Conservation (phyloP, 352 stramenopile species). For the Pythium biforme region DNA sequence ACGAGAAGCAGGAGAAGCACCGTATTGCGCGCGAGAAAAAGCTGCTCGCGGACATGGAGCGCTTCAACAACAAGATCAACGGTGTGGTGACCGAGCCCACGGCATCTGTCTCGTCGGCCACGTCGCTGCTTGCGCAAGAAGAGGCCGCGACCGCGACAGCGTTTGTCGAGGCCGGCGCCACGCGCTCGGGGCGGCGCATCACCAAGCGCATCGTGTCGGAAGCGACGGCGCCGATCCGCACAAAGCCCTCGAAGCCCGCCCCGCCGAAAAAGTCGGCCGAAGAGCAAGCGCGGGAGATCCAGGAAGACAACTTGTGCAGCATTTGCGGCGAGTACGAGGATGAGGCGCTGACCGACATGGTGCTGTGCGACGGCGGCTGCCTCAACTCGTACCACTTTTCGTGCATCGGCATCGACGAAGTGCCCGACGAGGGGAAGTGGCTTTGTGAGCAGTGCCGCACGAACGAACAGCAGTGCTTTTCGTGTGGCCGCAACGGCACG, state of each 20-base stretch:
- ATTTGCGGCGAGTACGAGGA: constrained; percentile 84
- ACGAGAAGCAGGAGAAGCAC: constrained; percentile 47
- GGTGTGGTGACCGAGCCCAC: neutral
- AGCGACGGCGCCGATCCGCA: constrained; percentile 17
- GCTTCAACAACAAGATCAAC: neutral
- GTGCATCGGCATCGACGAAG: constrained; percentile 81
- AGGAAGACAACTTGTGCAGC: constrained; percentile 76
- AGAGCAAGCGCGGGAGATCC: constrained; percentile 30
- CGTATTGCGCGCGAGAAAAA: constrained; percentile 30
- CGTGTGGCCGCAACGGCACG: constrained; percentile 85
- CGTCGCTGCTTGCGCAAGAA: too few species aligned
- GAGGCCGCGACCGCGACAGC: constrained; percentile 14
- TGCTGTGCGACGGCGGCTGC: constrained; percentile 93
- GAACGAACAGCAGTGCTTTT: constrained; percentile 87
- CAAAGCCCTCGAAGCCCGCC: constrained; percentile 19
- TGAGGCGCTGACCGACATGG: constrained; percentile 75
- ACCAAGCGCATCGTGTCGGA: constrained; percentile 59
- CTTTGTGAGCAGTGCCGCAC: constrained; percentile 90
- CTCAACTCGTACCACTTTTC: constrained; percentile 91
- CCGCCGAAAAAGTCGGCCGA: constrained; percentile 32
- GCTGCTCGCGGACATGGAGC: constrained; percentile 7
- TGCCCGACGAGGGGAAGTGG: constrained; percentile 78
- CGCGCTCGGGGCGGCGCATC: constrained; percentile 62
- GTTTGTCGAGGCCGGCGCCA: constrained; percentile 64
- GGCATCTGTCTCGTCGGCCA: neutral